phyloP scores from a whole-genome alignment of 306 rosid genomes.

The Nissolia schottii region DNA sequence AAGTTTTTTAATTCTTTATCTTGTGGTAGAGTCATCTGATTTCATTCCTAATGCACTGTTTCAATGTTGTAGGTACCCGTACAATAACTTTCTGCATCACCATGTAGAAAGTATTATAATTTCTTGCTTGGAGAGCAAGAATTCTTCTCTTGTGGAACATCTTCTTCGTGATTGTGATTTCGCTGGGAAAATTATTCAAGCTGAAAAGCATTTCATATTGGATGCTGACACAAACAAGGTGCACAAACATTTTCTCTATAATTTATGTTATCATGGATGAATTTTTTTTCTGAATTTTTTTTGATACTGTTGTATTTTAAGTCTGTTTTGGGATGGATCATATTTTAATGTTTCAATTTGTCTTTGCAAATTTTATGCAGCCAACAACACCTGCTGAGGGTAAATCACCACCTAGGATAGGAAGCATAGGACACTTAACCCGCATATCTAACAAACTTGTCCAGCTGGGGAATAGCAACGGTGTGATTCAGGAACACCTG shows the following conservation, averaged over 20 bases:
- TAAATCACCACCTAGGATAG: conserved; percentile 74
- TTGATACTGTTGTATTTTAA: not conserved
- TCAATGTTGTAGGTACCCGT: conserved; percentile 72
- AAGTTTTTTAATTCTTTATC: conserved; percentile 36
- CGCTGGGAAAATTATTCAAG: conserved; percentile 68
- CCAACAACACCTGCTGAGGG: conserved; percentile 76
- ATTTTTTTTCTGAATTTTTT: not conserved
- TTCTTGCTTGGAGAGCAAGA: conserved; percentile 90
- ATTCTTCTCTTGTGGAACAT: conserved; percentile 66
- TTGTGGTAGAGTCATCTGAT: conserved; percentile 13
- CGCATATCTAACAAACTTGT: conserved; percentile 86
- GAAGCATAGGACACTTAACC: conserved; percentile 89
- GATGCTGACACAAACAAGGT: conserved; percentile 65
- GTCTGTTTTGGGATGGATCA: not conserved
- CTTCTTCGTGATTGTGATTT: conserved; percentile 75
- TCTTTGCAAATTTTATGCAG: conserved; percentile 49
- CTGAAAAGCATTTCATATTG: conserved; percentile 65
- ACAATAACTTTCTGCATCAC: conserved; percentile 93
- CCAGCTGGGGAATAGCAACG: conserved; percentile 65
- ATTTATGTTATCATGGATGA: conserved; percentile 1
- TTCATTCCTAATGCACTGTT: conserved; percentile 26
- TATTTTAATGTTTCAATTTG: not conserved
- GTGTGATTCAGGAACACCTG: conserved; percentile 58
- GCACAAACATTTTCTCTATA: not conserved
- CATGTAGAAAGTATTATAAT: conserved; percentile 74